Percentiles rank a stretch among this genome's conserved stretches.
These are phyloP conservation scores for Deinandra increscens DNA, from an alignment of 129 eudicot species.

Conservation along the genomic window DNA sequence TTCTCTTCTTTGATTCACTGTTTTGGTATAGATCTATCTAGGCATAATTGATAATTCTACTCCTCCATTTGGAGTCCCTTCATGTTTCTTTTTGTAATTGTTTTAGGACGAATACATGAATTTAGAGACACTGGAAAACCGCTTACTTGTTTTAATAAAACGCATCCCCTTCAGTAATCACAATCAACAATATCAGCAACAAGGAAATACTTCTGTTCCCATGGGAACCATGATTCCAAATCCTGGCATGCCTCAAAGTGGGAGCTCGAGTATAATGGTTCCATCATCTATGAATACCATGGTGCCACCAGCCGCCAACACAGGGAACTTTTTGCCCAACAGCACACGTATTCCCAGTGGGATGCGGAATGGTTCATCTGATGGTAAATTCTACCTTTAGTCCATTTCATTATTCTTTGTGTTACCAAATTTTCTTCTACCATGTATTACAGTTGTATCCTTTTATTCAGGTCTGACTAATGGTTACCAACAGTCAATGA, in stretches of 20 bases:
- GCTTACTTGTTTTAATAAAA: slow-evolving; percentile 53
- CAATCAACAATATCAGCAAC: slow-evolving; percentile 57
- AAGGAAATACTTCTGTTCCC: slow-evolving; percentile 50
- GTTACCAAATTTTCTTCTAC: slow-evolving; percentile 5
- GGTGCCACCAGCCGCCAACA: slow-evolving; percentile 34
- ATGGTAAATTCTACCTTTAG: slow-evolving; percentile 34
- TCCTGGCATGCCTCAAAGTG: slow-evolving; percentile 81
- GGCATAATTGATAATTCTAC: slow-evolving; percentile 9
- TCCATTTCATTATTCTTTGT: background rate
- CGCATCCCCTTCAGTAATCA: slow-evolving; percentile 37
- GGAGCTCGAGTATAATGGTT: slow-evolving; percentile 48
- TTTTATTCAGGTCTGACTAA: slow-evolving; percentile 40
- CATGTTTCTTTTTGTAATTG: background rate
- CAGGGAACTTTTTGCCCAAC: slow-evolving; percentile 56
- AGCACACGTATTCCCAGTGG: slow-evolving; percentile 36
- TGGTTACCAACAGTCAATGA: slow-evolving; percentile 66
- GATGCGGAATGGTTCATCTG: slow-evolving; percentile 53
- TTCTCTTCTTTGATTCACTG: background rate
- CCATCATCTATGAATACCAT: slow-evolving; percentile 54
- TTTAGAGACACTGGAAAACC: slow-evolving; percentile 61
- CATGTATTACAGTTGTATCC: background rate
- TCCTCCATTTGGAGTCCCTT: background rate
- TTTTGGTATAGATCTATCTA: background rate
- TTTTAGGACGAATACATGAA: slow-evolving; percentile 80
- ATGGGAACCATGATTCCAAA: slow-evolving; percentile 90